A percentile compares a stretch with the other conserved stretches of the same genome.
These are phyloP conservation scores for Tetrahymena malaccensis DNA, from an alignment of 73 alveolate species.

Conservation along the genomic window DNA sequence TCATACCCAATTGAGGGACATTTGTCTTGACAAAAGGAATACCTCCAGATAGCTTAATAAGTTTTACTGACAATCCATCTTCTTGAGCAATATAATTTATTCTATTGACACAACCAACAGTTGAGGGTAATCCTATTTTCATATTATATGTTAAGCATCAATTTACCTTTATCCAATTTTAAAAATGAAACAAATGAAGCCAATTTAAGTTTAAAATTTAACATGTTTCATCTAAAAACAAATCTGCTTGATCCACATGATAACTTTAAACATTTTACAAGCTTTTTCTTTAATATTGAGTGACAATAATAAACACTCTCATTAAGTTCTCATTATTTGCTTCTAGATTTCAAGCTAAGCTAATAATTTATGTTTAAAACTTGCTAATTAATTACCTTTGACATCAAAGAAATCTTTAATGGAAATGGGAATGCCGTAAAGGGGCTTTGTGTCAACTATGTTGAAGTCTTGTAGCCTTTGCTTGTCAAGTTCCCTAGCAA, in stretches of 20 bases:
- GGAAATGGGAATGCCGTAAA: slow-evolving; percentile 60
- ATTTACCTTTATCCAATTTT: no score
- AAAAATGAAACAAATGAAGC: no score
- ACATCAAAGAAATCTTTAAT: slow-evolving; percentile 45
- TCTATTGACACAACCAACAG: not conserved
- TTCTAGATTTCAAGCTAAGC: no score
- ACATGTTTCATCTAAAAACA: no score
- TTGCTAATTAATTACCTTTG: not conserved
- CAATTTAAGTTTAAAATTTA: no score
- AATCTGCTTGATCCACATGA: no score
- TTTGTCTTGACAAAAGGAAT: slow-evolving; percentile 65
- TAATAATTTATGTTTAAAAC: no score
- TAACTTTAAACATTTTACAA: no score
- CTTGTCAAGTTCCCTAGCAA: not conserved
- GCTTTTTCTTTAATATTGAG: no score
- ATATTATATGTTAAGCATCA: not conserved
- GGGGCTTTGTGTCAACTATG: slow-evolving; percentile 3
- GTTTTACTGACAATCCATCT: slow-evolving; percentile 47
- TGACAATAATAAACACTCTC: no score
- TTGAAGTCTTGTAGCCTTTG: not conserved
- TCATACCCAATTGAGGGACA: slow-evolving; percentile 59
- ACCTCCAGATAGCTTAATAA: slow-evolving; percentile 67
- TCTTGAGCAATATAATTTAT: not conserved
- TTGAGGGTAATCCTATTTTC: not conserved
- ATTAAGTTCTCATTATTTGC: no score